A percentile compares a stretch with the other conserved stretches of the same genome.
These are phyloP conservation scores for Diaporthe citriasiana DNA, from an alignment of 2,329 filamentous ascomycete species.

Conservation along the genomic window DNA sequence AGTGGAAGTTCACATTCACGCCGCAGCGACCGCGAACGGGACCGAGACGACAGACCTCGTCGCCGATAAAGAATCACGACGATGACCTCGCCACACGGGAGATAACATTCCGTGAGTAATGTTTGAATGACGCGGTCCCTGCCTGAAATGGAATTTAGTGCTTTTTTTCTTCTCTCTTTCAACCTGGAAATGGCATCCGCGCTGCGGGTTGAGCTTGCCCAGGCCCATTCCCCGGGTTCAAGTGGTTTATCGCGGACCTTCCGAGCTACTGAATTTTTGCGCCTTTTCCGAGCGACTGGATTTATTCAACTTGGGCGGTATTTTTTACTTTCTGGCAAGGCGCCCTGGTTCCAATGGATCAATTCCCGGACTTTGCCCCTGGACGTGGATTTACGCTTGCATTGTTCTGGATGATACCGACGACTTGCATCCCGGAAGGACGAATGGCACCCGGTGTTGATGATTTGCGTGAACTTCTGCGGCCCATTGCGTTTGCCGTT, in stretches of 20 bases:
- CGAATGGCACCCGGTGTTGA: slow-evolving; percentile 22
- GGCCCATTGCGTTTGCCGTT: slow-evolving; percentile 29
- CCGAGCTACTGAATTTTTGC: slow-evolving; percentile 36
- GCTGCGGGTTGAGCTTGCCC: slow-evolving; percentile 24
- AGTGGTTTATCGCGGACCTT: background rate
- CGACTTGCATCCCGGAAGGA: slow-evolving; percentile 30
- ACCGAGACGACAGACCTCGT: slow-evolving; percentile 40
- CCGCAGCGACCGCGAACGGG: slow-evolving; percentile 40
- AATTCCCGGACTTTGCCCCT: slow-evolving; percentile 27
- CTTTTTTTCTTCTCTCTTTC: slow-evolving; percentile 14
- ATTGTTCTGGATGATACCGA: slow-evolving; percentile 31
- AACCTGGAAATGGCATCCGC: slow-evolving; percentile 40
- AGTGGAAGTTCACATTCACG: slow-evolving; percentile 42
- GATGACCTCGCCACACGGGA: slow-evolving; percentile 40
- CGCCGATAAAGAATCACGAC: slow-evolving; percentile 45
- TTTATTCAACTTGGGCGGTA: slow-evolving; percentile 17
- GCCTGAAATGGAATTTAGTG: slow-evolving; percentile 36
- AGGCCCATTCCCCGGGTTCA: slow-evolving; percentile 25
- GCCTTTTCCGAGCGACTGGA: slow-evolving; percentile 33
- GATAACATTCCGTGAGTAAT: slow-evolving; percentile 40
- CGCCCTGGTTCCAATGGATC: slow-evolving; percentile 33
- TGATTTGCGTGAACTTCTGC: slow-evolving; percentile 34
- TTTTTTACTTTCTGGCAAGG: slow-evolving; percentile 36
- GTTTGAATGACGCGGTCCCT: slow-evolving; percentile 36
- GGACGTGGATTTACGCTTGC: slow-evolving; percentile 40